phyloP scores from a whole-genome alignment of 257 asterid genomes.

The Leptodermis oblonga region DNA sequence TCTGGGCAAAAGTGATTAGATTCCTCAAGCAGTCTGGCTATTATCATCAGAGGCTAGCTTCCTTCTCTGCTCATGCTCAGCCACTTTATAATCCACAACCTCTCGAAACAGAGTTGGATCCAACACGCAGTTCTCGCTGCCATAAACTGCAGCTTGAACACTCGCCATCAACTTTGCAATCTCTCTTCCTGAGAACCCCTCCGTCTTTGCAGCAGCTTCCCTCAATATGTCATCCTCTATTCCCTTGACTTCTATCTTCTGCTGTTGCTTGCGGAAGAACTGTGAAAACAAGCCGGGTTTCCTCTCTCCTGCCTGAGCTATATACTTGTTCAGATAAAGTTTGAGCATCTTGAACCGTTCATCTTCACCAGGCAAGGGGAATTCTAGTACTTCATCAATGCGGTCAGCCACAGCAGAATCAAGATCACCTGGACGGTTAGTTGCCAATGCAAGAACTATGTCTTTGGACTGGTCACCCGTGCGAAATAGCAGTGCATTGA shows the following conservation, averaged over 20 bases:
- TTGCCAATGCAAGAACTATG: constrained; percentile 88
- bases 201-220: constrained; percentile 77
- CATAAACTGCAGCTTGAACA: constrained; percentile 95
- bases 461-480: constrained; percentile 98
- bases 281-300: constrained; percentile 52
- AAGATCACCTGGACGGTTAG: constrained; percentile 94
- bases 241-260: constrained; percentile 68
- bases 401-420: constrained; percentile 96
- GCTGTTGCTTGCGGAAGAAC: constrained; percentile 54
- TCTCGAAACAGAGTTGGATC: constrained; percentile 69
- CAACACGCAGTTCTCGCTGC: constrained; percentile 70
- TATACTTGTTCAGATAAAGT: constrained; percentile 77
- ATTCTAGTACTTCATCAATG: constrained; percentile 89
- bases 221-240: constrained; percentile 62
- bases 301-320: constrained; percentile 70
- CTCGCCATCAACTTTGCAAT: constrained; percentile 92
- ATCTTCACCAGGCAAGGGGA: constrained; percentile 84
- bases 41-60: constrained; percentile 38
- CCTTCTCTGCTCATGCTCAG: constrained; percentile 91
- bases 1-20: neutral
- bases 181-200: constrained; percentile 93
- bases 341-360: constrained; percentile 80
- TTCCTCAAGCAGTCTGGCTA: constrained; percentile 13
- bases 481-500: constrained; percentile 83
- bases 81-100: constrained; percentile 85